These are phyloP conservation scores for Rosa hybrid DNA, from an alignment of 331 rosid genomes.

Conservation along the genomic window DNA sequence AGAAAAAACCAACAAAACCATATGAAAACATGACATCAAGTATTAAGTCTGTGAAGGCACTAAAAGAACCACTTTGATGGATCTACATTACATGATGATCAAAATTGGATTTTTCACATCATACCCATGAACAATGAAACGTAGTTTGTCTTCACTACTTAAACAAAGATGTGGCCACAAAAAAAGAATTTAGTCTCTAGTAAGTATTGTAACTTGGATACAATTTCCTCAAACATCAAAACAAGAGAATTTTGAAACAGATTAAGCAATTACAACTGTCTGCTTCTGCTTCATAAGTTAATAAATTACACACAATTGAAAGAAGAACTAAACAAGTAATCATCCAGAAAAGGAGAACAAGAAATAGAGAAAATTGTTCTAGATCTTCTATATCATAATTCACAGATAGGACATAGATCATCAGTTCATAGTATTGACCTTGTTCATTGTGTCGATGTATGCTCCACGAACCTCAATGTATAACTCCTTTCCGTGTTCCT, in stretches of 20 bases:
- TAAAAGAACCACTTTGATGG: background rate
- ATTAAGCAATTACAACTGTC: conserved; percentile 1
- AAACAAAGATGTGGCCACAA: background rate
- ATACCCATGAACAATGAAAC: background rate
- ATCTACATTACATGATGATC: background rate
- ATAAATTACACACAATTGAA: background rate
- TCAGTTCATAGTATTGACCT: conserved; percentile 45
- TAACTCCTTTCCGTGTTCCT: conserved; percentile 95
- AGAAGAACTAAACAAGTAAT: background rate
- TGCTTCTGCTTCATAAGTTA: background rate
- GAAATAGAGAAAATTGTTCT: background rate
- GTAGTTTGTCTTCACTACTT: background rate
- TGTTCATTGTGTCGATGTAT: conserved; percentile 93
- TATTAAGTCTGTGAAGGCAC: background rate
- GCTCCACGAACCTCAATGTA: conserved; percentile 89
- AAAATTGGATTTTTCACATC: background rate
- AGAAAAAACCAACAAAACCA: background rate
- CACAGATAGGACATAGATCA: conserved; percentile 18
- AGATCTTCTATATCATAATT: conserved; percentile 19
- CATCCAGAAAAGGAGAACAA: background rate
- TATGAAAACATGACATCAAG: background rate
- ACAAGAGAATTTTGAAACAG: background rate
- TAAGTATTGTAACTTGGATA: background rate
- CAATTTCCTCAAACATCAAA: background rate
- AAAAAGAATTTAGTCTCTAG: background rate